A percentile compares a stretch with the other conserved stretches of the same genome.
Evolutionary conservation across 257 asterid species (phyloP).

Genomic region (Ajuga chamaepitys): DNA sequence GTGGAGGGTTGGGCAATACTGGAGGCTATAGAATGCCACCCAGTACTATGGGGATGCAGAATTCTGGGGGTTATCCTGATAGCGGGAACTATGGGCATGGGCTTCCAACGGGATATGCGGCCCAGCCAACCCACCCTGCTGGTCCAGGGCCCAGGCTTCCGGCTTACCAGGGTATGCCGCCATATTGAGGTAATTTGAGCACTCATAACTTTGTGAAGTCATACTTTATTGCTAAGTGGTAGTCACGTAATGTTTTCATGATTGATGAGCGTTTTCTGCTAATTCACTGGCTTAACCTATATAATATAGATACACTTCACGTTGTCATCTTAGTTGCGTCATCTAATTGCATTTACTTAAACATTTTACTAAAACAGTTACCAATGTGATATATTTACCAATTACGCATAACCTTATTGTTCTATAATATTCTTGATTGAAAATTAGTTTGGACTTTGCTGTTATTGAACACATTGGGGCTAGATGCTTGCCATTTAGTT

Average conservation of each 20-base stretch:
- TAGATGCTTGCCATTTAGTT: neutral
- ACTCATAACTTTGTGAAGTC: neutral
- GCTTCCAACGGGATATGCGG: constrained; percentile 34
- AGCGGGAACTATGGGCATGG: constrained; percentile 64
- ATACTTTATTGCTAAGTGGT: neutral
- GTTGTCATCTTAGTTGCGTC: neutral
- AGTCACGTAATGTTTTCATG: neutral
- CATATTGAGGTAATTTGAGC: constrained; percentile 65
- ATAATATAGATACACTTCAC: neutral
- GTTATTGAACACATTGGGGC: neutral
- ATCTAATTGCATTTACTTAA: neutral
- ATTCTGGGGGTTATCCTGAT: constrained; percentile 70
- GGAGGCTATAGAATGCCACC: constrained; percentile 71
- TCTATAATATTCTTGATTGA: neutral
- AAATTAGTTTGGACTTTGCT: neutral
- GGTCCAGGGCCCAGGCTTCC: constrained; percentile 78
- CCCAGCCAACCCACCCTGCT: constrained; percentile 51
- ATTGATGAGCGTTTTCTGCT: neutral
- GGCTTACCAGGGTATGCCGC: constrained; percentile 81
- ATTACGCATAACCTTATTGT: neutral
- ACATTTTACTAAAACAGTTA: neutral
- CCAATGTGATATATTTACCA: neutral
- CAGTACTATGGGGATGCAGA: constrained; percentile 54
- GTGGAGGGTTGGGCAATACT: constrained; percentile 41
- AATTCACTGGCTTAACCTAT: neutral